phyloP scores from a whole-genome alignment of 2,329 filamentous ascomycete species.

The Aspergillus hiratsukae region DNA sequence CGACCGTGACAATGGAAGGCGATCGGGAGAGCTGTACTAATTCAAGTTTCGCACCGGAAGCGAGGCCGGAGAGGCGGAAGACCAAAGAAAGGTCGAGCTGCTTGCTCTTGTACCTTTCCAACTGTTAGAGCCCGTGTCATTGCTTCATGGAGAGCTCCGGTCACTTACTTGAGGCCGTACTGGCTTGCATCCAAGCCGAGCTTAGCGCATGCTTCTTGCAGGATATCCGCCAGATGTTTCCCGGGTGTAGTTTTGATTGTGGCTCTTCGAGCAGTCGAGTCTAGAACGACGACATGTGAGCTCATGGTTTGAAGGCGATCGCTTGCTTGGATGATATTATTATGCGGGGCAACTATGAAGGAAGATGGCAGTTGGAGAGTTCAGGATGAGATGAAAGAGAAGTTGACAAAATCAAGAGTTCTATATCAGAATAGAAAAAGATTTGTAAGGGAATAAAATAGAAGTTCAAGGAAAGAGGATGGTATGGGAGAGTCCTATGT shows the following conservation, averaged over 20 bases:
- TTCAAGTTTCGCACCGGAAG: slow-evolving; percentile 84
- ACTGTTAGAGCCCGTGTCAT: slow-evolving; percentile 11
- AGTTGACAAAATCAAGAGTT: neutral
- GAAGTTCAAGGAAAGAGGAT: slow-evolving; percentile 4
- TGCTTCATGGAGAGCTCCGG: neutral
- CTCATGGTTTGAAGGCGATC: slow-evolving; percentile 56
- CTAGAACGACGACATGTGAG: slow-evolving; percentile 82
- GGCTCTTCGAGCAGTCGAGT: slow-evolving; percentile 70
- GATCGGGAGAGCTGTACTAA: slow-evolving; percentile 83
- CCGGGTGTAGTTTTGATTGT: slow-evolving; percentile 78
- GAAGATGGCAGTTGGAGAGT: neutral
- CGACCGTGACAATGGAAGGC: slow-evolving; percentile 78
- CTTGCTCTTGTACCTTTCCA: slow-evolving; percentile 71
- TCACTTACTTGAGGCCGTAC: slow-evolving; percentile 71
- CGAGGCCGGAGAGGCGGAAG: slow-evolving; percentile 76
- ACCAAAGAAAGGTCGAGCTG: slow-evolving; percentile 78
- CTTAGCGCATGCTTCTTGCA: slow-evolving; percentile 83
- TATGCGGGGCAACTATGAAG: slow-evolving; percentile 15
- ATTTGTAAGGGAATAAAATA: slow-evolving; percentile 7
- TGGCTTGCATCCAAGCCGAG: slow-evolving; percentile 68
- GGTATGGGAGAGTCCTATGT: neutral
- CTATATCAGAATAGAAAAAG: neutral
- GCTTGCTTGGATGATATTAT: neutral
- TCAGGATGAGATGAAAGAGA: neutral
- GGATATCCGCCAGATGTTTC: slow-evolving; percentile 77